Conservation (phyloP, 225 moss, liverwort and hornwort genomes). For the Rhytidiadelphus loreus region DNA sequence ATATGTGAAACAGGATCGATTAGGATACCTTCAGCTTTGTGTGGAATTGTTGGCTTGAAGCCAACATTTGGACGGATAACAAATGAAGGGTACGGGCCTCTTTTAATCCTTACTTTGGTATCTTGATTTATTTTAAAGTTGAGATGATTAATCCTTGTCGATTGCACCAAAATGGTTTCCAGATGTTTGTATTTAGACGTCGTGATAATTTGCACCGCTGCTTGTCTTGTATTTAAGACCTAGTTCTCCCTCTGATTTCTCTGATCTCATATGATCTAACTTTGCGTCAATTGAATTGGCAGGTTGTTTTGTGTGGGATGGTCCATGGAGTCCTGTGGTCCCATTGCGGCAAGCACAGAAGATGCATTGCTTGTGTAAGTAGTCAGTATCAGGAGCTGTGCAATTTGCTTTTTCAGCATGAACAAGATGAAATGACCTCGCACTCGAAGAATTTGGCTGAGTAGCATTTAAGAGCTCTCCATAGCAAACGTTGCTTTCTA, state of each 20-base stretch:
- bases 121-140: not conserved
- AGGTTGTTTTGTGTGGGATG: slow-evolving; percentile 83
- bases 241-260: not conserved
- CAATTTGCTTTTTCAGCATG: not conserved
- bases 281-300: slow-evolving; percentile 1
- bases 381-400: not conserved
- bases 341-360: slow-evolving; percentile 73
- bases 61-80: slow-evolving; percentile 84
- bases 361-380: slow-evolving; percentile 84
- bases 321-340: slow-evolving; percentile 96
- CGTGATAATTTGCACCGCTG: not conserved
- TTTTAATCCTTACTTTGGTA: not conserved
- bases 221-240: not conserved
- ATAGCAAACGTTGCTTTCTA: not conserved
- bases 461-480: not conserved
- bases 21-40: slow-evolving; percentile 75
- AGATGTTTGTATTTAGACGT: not conserved
- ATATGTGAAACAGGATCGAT: slow-evolving; percentile 62
- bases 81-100: slow-evolving; percentile 51
- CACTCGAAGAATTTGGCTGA: not conserved
- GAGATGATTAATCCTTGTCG: not conserved
- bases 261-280: not conserved
- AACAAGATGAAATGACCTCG: not conserved
- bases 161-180: not conserved
- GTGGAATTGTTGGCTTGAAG: slow-evolving; percentile 77